phyloP scores from a whole-genome alignment of 257 asterid genomes.

The Solanum sparsipilum region DNA sequence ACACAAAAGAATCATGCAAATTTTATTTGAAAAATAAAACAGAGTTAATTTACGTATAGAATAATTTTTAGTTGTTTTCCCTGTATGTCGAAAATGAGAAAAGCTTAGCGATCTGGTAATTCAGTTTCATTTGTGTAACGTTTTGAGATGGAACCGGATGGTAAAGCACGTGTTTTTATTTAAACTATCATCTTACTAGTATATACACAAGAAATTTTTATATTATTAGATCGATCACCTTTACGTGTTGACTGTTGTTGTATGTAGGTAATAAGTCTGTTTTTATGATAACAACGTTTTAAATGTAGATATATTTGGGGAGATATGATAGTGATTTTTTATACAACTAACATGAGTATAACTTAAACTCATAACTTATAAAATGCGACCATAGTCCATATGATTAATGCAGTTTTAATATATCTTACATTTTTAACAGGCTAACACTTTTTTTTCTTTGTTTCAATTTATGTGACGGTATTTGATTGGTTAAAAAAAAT shows the following conservation, averaged over 20 bases:
- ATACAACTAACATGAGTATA: too few relatives aligned
- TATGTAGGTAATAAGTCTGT: not conserved
- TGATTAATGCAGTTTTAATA: not conserved
- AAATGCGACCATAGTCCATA: not conserved
- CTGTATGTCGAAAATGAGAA: not conserved
- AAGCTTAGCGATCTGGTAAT: not conserved
- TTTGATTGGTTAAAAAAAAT: not conserved
- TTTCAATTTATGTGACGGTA: not conserved
- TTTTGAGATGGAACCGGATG: not conserved
- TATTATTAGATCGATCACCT: not conserved
- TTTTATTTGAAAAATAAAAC: not conserved
- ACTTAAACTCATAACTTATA: too few relatives aligned
- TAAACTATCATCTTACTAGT: not conserved
- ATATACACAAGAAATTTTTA: not conserved
- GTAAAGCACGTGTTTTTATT: not conserved
- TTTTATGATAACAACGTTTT: too few relatives aligned
- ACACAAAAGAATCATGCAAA: not conserved
- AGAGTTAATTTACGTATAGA: not conserved
- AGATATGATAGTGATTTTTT: too few relatives aligned
- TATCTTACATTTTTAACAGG: not conserved
- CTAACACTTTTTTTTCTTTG: not conserved
- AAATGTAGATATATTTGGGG: too few relatives aligned
- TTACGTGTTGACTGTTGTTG: not conserved
- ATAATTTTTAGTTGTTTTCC: not conserved
- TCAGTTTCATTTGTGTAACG: not conserved